Base-by-base conservation (phyloP, 331 rosid species). In the Malus hybrid region DNA sequence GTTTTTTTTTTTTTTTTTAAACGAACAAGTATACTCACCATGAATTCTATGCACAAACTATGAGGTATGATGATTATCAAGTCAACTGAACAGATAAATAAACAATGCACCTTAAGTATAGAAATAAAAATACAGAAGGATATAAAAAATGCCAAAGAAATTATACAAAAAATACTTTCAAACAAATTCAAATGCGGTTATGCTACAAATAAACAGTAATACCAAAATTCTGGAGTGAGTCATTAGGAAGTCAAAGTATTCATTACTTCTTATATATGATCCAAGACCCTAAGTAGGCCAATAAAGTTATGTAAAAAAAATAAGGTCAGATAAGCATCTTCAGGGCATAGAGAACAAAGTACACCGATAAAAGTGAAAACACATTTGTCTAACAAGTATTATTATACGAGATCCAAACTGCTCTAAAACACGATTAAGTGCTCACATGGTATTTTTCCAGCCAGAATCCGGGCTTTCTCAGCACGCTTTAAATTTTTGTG, bases 401-500 rank as follows among this genome's bases (percentile, higher is more conserved):
- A 60, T 18, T 42, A 73, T 27, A 18, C 20, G 32, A 79, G 18
- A 42, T 34, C 71, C 33, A 6, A 71, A 4, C 52, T 31, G 13
- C 65, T 59, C 24, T 73, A 69, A 44, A 79, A 31, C 6, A 78
- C 33, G 55, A 62, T 46, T 76, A 71, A 44, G 52, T 44, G 71
- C 96, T 93, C 78, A 93, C 98, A 83, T 79, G 88, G 88, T 82
- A 91, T 74, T 86, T 90, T 91, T 86, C 83, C 78, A 70, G 92
- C 88, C 27, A 90, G 79, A 72, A 77, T 83, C 42, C 98, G 84
- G 48, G 96, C 98, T 87, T 93, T 93, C 84, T 93, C 98, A 36
- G 97, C 97, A 57, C 96, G 98, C 75, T 87, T 90, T 78, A 93
- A 86, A 84, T 90, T 93, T 85, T 87, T 93, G 86, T 93, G 98